Percentiles rank a stretch among this genome's conserved stretches.
phyloP scores from a whole-genome alignment of 148 eudicot species.

The Cornus kousa region DNA sequence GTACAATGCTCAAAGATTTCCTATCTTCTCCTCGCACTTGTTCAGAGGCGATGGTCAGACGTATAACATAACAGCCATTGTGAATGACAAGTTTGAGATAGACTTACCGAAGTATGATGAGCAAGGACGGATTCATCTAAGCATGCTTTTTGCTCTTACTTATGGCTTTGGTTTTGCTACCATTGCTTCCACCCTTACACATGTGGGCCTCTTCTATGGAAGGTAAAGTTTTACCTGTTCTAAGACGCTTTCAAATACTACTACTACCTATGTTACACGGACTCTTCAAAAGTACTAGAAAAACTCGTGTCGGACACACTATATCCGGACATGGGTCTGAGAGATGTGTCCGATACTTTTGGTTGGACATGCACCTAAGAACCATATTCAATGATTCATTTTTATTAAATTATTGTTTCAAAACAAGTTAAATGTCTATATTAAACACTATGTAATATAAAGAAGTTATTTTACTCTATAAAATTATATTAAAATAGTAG shows the following conservation, averaged over 20 bases:
- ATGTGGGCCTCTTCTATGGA: constrained; percentile 80
- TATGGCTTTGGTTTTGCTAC: constrained; percentile 94
- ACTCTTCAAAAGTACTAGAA: no score
- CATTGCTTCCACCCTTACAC: constrained; percentile 78
- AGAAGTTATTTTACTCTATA: no score
- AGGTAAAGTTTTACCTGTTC: constrained; percentile 39
- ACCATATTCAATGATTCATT: no score
- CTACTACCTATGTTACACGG: no score
- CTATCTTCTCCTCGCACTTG: constrained; percentile 81
- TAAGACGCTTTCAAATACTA: background rate
- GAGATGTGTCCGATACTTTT: no score
- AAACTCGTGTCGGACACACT: no score
- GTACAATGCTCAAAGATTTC: constrained; percentile 63
- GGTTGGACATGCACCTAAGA: no score
- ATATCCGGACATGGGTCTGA: no score
- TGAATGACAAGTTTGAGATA: constrained; percentile 69
- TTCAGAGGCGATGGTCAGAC: constrained; percentile 63
- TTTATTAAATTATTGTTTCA: no score
- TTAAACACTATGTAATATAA: no score
- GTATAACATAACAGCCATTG: constrained; percentile 72
- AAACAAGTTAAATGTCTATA: no score
- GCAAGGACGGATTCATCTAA: constrained; percentile 74
- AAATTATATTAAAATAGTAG: no score
- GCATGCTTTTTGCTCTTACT: constrained; percentile 87
- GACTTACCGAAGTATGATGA: constrained; percentile 44